Evolutionary conservation across 192 early-diverging fungal species (phyloP).

Genomic region (Dissophora ornata): DNA sequence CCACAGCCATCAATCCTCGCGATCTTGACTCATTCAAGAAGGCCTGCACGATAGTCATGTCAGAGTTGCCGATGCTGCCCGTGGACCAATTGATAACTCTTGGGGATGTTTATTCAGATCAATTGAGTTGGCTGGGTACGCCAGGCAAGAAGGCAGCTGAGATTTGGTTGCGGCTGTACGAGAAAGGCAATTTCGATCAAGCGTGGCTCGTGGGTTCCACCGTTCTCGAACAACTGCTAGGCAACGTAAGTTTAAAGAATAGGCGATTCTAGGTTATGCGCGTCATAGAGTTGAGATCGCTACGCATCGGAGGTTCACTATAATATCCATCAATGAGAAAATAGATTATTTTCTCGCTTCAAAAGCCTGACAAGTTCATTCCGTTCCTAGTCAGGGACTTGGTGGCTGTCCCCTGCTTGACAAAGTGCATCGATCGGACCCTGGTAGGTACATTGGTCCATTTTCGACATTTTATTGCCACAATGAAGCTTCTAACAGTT

Average conservation of each 20-base stretch:
- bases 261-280: too few species aligned
- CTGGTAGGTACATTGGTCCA: constrained; percentile 32
- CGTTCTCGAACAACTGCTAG: constrained; percentile 41
- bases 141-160: neutral
- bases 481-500: too few species aligned
- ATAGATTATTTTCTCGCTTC: constrained; percentile 26
- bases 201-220: constrained; percentile 46
- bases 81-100: neutral
- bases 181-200: constrained; percentile 15
- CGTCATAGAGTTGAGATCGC: too few species aligned
- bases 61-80: neutral
- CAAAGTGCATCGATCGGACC: constrained; percentile 11
- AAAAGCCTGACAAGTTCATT: constrained; percentile 36
- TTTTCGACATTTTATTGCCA: too few species aligned
- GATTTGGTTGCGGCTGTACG: constrained; percentile 32
- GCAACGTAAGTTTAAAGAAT: constrained; percentile 32
- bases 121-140: constrained; percentile 16
- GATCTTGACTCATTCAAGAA: constrained; percentile 14
- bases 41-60: neutral
- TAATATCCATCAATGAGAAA: too few species aligned
- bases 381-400: constrained; percentile 39
- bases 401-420: constrained; percentile 25
- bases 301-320: too few species aligned
- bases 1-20: neutral
- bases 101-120: neutral